phyloP scores from a whole-genome alignment of 257 asterid genomes.

The Lantana camara region DNA sequence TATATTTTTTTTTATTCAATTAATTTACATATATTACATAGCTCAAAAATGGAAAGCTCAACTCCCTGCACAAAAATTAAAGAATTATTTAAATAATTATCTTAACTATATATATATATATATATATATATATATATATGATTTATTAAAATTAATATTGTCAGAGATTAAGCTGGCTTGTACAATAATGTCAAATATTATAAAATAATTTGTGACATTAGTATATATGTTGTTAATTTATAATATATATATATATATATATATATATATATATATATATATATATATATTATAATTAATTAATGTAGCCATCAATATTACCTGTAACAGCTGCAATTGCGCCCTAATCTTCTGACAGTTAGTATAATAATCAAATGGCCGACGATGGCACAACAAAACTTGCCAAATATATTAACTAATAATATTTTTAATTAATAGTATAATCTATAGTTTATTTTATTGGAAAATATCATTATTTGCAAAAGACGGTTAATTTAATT shows the following conservation, averaged over 20 bases:
- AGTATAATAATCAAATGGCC: constrained; percentile 18
- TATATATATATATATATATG: no score
- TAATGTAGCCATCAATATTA: constrained; percentile 27
- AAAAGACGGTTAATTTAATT: neutral
- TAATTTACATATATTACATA: neutral
- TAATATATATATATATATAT: no score
- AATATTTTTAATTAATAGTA: no score
- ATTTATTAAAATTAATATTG: neutral
- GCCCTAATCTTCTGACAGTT: constrained; percentile 33
- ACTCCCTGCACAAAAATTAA: neutral
- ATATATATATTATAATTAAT: constrained; percentile 18
- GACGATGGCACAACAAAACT: constrained; percentile 8
- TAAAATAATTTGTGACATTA: neutral
- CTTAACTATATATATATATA: no score
- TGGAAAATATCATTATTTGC: constrained; percentile 12
- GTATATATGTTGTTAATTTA: no score
- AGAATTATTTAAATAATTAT: no score
- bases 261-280: no score
- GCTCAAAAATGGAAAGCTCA: neutral
- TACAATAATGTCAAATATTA: neutral
- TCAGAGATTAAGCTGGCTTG: neutral
- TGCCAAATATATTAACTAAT: constrained; percentile 18
- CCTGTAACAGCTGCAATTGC: constrained; percentile 29
- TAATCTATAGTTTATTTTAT: no score
- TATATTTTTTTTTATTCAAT: no score